A percentile compares a stretch with the other conserved stretches of the same genome.
Conservation (phyloP, 1,284 basidiomycete species). For the Termitomyces sp. region DNA sequence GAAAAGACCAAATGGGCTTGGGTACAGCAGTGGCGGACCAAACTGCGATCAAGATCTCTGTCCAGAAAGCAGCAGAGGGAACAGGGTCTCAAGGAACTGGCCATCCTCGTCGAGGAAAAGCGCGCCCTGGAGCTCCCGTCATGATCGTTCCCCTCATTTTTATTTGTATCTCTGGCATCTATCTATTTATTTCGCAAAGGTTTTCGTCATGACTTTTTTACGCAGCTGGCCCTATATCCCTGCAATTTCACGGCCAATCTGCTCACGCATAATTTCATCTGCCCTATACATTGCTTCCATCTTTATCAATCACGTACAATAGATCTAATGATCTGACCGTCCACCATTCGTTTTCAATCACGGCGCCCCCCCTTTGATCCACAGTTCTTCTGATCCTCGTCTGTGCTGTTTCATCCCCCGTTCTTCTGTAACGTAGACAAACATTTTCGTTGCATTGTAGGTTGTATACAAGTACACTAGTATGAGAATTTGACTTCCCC, state of each 20-base stretch:
- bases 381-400: constrained; percentile 7
- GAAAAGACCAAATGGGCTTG: constrained; percentile 48
- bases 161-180: constrained; percentile 6
- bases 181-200: constrained; percentile 18
- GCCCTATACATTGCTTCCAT: constrained; percentile 15
- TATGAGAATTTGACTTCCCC: constrained; percentile 12
- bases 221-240: constrained; percentile 14
- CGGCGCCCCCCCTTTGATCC: neutral
- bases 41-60: constrained; percentile 35
- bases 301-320: constrained; percentile 10
- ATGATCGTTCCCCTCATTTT: constrained; percentile 20
- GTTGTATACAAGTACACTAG: constrained; percentile 15
- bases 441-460: constrained; percentile 10
- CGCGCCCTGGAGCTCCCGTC: constrained; percentile 31
- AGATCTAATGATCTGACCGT: constrained; percentile 24
- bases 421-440: constrained; percentile 11
- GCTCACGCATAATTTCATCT: constrained; percentile 14
- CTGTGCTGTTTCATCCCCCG: constrained; percentile 3
- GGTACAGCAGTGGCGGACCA: constrained; percentile 53
- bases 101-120: constrained; percentile 45
- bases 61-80: constrained; percentile 40
- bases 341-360: constrained; percentile 17
- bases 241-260: constrained; percentile 12
- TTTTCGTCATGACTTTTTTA: constrained; percentile 8
- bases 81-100: constrained; percentile 34